These are phyloP conservation scores for Pseudozyma thailandica DNA, from an alignment of 1,284 basidiomycete genomes.

Conservation along the genomic window DNA sequence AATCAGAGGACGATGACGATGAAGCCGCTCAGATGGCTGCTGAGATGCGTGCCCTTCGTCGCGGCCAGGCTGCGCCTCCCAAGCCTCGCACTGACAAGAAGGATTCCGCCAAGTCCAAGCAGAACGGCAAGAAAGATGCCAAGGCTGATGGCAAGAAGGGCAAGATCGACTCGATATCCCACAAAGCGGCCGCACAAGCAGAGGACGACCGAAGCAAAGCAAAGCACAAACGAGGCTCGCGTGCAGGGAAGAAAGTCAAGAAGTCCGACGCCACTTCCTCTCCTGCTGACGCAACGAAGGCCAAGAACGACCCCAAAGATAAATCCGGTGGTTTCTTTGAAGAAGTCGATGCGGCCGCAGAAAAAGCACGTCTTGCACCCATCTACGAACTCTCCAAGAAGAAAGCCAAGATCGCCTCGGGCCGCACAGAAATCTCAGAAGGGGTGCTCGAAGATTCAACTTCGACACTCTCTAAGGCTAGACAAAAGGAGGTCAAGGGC, in stretches of 20 bases:
- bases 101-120: slow-evolving; percentile 9
- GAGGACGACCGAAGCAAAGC: neutral
- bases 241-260: neutral
- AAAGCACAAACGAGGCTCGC: slow-evolving; percentile 1
- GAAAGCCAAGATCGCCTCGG: slow-evolving; percentile 38
- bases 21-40: slow-evolving; percentile 36
- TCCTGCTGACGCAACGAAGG: neutral
- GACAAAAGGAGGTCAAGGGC: slow-evolving; percentile 20
- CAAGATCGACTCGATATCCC: neutral
- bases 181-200: neutral
- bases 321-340: slow-evolving; percentile 28
- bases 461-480: slow-evolving; percentile 18
- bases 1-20: slow-evolving; percentile 20
- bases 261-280: neutral
- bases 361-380: slow-evolving; percentile 32
- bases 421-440: slow-evolving; percentile 36
- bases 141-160: neutral
- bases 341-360: slow-evolving; percentile 32
- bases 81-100: slow-evolving; percentile 6
- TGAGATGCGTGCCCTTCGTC: slow-evolving; percentile 39
- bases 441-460: slow-evolving; percentile 41
- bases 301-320: slow-evolving; percentile 4
- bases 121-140: slow-evolving; percentile 11
- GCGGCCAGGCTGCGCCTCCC: slow-evolving; percentile 10
- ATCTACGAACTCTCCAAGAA: slow-evolving; percentile 41